A percentile compares a stretch with the other conserved stretches of the same genome.
phyloP scores from a whole-genome alignment of 352 stramenopile species.

The Paralagenidium karlingii region DNA sequence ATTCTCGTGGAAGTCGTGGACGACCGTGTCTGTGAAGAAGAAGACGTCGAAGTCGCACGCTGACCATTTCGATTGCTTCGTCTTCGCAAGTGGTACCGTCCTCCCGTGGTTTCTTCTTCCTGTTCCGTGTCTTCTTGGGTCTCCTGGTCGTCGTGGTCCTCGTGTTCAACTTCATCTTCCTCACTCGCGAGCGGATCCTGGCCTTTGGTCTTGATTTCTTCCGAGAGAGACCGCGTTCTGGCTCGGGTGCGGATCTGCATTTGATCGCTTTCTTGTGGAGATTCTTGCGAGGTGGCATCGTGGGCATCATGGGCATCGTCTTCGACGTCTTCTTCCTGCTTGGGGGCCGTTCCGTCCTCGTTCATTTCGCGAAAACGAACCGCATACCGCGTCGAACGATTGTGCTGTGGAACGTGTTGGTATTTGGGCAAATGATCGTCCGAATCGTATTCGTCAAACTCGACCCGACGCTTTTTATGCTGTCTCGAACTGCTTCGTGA shows the following conservation, averaged over 20 bases:
- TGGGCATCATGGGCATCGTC: slow-evolving; percentile 15
- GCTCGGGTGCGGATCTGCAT: neutral
- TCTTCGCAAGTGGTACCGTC: slow-evolving; percentile 28
- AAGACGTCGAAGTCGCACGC: slow-evolving; percentile 4
- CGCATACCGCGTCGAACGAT: slow-evolving; percentile 32
- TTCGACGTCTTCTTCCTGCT: slow-evolving; percentile 15
- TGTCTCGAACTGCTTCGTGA: too few species aligned
- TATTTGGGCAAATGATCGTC: too few species aligned
- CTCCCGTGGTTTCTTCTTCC: slow-evolving; percentile 4
- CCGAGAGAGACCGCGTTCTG: neutral
- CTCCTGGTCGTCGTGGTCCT: slow-evolving; percentile 10
- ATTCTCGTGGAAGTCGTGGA: neutral
- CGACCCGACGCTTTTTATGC: too few species aligned
- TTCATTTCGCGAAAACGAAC: slow-evolving; percentile 38
- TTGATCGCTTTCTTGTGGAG: slow-evolving; percentile 2
- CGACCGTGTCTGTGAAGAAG: slow-evolving; percentile 1
- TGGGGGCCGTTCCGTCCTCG: slow-evolving; percentile 7
- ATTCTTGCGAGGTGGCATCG: slow-evolving; percentile 5
- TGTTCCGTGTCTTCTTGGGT: slow-evolving; percentile 16
- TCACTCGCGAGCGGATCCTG: neutral
- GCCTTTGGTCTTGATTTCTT: neutral
- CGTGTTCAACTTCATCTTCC: slow-evolving; percentile 6
- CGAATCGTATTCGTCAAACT: too few species aligned
- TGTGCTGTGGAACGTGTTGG: slow-evolving; percentile 6
- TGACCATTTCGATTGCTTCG: slow-evolving; percentile 9